Evolutionary conservation across 148 eudicot genomes (phyloP), one percentile per base, ranked within the genome.

Genomic region (Cornus kousa): DNA sequence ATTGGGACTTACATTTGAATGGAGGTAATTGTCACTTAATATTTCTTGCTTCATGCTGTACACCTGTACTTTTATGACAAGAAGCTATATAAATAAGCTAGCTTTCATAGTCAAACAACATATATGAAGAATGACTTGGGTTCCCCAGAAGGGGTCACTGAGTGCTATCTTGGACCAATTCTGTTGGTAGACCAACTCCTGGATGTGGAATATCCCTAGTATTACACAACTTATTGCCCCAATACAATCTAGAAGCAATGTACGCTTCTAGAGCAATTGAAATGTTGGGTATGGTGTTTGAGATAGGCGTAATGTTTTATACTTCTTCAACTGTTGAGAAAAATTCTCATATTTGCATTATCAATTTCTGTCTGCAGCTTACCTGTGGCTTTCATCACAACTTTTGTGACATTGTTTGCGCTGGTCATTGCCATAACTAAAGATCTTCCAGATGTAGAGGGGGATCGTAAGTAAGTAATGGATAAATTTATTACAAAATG

Each of bases 381-480:
- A 73, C 94, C 99, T 19, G 99, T 95, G 86, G 91, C 91, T 82
- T 95, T 95, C 88, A 95, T 95, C 79, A 95, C 99, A 73, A 85
- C 91, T 46, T 95, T 95, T 48, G 99, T 95, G 50, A 95, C 99
- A 37, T 67, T 95, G 82, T 95, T 95, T 81, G 99, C 98, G 0
- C 86, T 95, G 86, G 99, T 95, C 78, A 95, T 95, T 84, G 99
- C 99, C 86, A 95, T 95, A 83, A 95, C 99, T 43, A 95, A 95
- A 84, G 99, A 95, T 93, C 99, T 95, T 81, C 95, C 99, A 31
- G 99, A 95, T 80, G 98, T 95, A 67, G 99, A 95, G 88, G 99
- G 99, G 67, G 99, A 95, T 83, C 85, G 97, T 83, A 93, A 93
- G 99, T 95, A 88, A 93, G 99, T 85, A 53, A 53, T 68, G 24